phyloP scores from a whole-genome alignment of 2,329 filamentous ascomycete species.

The Davidsoniella eucalypti region DNA sequence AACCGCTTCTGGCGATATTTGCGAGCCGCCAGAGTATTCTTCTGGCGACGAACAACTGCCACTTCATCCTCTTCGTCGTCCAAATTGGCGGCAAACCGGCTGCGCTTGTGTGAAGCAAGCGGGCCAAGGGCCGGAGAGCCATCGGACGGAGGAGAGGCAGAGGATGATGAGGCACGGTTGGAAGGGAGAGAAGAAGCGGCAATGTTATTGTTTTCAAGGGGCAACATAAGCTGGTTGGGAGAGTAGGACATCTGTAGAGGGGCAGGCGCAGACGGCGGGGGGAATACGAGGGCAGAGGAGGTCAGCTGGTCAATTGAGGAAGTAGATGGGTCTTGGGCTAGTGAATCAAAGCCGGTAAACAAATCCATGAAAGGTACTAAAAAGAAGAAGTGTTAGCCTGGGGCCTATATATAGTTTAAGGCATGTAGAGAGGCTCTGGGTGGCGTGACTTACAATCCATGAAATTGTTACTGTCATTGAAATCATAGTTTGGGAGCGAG shows the following conservation, averaged over 20 bases:
- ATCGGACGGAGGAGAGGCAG: constrained; percentile 1
- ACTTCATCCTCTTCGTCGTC: constrained; percentile 9
- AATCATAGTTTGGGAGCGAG: neutral
- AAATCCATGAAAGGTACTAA: constrained; percentile 6
- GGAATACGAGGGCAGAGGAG: constrained; percentile 3
- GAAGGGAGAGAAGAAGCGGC: neutral
- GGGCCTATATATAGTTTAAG: neutral
- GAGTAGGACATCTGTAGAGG: constrained; percentile 3
- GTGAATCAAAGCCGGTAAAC: constrained; percentile 1
- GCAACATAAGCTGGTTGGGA: neutral
- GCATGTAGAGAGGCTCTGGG: neutral
- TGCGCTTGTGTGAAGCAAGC: constrained; percentile 5
- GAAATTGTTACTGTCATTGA: neutral
- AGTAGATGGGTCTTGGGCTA: neutral
- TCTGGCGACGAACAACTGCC: constrained; percentile 27
- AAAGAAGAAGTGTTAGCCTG: neutral
- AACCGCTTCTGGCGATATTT: constrained; percentile 56
- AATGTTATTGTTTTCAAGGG: neutral
- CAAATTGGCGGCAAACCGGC: constrained; percentile 2
- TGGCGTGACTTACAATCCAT: constrained; percentile 2
- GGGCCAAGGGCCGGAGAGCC: neutral
- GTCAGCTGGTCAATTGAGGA: constrained; percentile 4
- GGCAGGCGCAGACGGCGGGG: constrained; percentile 4
- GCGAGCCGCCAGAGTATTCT: constrained; percentile 55
- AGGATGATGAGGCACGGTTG: neutral